Base-by-base conservation (phyloP, 2,329 filamentous ascomycete species). In the Aspergillus aculeatus region DNA sequence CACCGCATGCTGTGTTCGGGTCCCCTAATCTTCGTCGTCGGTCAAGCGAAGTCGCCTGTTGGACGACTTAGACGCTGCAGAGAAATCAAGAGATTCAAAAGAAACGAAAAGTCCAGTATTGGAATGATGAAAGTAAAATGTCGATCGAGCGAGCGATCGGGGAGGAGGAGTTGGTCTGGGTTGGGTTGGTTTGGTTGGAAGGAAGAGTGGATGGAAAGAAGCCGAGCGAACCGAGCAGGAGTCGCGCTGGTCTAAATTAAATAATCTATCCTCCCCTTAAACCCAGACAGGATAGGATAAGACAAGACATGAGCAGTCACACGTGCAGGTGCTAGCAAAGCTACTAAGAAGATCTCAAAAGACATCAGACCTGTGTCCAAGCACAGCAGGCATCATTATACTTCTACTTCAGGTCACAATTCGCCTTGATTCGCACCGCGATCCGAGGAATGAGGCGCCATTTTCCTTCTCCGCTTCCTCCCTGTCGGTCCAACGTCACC, bases 401-500 rank as follows among this genome's bases (percentile, higher is more conserved):
- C 38, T 24, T 54, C 47, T 47, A 44, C 14, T 44, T 21, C 21
- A 24, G 9, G 21, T 26, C n/a, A 23, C 48, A 19, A 56, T 59
- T 55, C 23, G 52, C 41, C 14, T 16, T 35, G 32, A 35, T 47
- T 35, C 29, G 35, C 32, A 47, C 14, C 31, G 24, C 54, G 58
- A 54, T 60, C 58, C 49, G 32, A 38, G 29, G 38, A 47, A 24
- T 49, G 44, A 44, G 38, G 38, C 38, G 47, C 19, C 49, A 24
- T 23, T 29, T 14, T 26, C 55, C 32, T 24, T 38, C 47, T 47
- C 26, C 29, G 14, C 51, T 52, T 50, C 51, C 38, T 59, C 48
- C 52, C 56, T 31, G 52, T 53, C 44, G 50, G 26, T 52, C 31
- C 54, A 61, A 66, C 64, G 62, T 64, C 64, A 65, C 62, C 58